These are phyloP conservation scores for Pecoramyces ruminantium DNA, from an alignment of 192 early-diverging fungal species.

Conservation along the genomic window DNA sequence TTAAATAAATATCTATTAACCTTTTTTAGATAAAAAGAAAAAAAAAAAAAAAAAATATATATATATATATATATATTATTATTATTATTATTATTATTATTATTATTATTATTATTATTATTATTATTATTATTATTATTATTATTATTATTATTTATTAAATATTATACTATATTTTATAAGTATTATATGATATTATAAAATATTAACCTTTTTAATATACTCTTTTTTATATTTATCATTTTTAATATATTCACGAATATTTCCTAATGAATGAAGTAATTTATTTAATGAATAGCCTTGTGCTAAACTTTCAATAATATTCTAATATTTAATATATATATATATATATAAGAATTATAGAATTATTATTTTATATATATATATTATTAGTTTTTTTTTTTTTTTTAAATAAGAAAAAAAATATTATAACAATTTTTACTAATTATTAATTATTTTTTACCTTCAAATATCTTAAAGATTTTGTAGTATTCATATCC, in stretches of 20 bases:
- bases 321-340: neutral
- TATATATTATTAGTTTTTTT: too few relatives aligned
- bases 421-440: too few relatives aligned
- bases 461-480: neutral
- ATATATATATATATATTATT: too few relatives aligned
- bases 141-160: too few relatives aligned
- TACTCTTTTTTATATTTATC: neutral
- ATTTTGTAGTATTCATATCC: neutral
- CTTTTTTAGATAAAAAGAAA: neutral
- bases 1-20: neutral
- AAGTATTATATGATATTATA: neutral
- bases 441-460: too few relatives aligned
- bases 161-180: neutral
- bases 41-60: too few relatives aligned
- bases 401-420: too few relatives aligned
- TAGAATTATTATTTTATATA: too few relatives aligned
- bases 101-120: too few relatives aligned
- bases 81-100: too few relatives aligned
- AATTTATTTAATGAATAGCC: neutral
- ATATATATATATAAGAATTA: too few relatives aligned
- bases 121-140: too few relatives aligned
- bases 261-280: neutral
- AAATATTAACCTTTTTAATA: neutral
- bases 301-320: neutral
- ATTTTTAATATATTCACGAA: neutral